Conservation (phyloP, 148 eudicot species). For the Spergularia bocconei region DNA sequence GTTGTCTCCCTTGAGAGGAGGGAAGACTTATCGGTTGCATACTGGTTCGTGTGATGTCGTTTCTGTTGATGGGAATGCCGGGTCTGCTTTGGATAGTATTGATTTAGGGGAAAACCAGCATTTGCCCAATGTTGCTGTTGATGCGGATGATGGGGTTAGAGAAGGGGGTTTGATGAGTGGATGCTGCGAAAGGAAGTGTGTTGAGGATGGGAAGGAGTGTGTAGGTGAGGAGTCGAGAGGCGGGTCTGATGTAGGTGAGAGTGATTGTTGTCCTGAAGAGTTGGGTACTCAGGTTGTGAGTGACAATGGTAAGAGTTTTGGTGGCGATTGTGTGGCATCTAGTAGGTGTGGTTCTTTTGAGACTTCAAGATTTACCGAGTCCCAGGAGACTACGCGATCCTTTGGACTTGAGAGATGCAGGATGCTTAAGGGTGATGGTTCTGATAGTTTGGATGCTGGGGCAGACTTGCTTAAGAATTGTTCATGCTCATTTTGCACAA, state of each 20-base stretch:
- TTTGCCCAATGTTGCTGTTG: slow-evolving; percentile 20
- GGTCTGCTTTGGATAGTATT: slow-evolving; percentile 19
- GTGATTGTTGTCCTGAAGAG: slow-evolving; percentile 20
- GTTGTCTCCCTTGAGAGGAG: slow-evolving; percentile 33
- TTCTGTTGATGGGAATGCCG: slow-evolving; percentile 23
- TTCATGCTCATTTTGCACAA: slow-evolving; percentile 79
- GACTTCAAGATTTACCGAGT: slow-evolving; percentile 32
- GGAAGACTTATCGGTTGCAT: slow-evolving; percentile 38
- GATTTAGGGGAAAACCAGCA: slow-evolving; percentile 1
- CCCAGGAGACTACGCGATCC: slow-evolving; percentile 34
- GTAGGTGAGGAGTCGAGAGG: slow-evolving; percentile 27
- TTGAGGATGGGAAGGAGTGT: slow-evolving; percentile 23
- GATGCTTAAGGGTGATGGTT: slow-evolving; percentile 36
- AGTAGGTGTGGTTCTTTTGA: slow-evolving; percentile 37
- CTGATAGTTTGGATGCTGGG: slow-evolving; percentile 30
- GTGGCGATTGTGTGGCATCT: slow-evolving; percentile 29
- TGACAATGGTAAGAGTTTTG: slow-evolving; percentile 30
- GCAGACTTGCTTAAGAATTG: slow-evolving; percentile 51
- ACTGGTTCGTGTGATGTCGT: slow-evolving; percentile 28
- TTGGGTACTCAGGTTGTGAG: slow-evolving; percentile 22
- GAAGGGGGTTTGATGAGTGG: slow-evolving; percentile 20
- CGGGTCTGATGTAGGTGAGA: slow-evolving; percentile 25
- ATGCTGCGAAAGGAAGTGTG: slow-evolving; percentile 12
- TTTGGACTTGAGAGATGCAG: slow-evolving; percentile 51
- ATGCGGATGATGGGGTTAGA: slow-evolving; percentile 15